Evolutionary conservation across 2,329 filamentous ascomycete genomes (phyloP).

Genomic region (Didymella exigua): DNA sequence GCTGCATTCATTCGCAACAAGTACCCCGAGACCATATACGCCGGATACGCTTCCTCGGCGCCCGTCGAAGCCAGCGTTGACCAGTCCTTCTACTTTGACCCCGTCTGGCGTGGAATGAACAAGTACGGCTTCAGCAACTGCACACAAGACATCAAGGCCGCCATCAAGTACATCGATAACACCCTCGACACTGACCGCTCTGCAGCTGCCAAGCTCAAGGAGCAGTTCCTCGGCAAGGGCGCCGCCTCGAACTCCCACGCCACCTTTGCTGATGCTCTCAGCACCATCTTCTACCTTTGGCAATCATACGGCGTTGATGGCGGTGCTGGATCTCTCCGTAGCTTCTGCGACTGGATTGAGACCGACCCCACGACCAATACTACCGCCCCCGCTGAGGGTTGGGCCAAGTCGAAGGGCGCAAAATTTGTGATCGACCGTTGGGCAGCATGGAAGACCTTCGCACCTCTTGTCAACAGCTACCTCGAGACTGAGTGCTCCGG

Average conservation of each 20-base stretch:
- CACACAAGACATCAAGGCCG: conserved; percentile 56
- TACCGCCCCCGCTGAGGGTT: conserved; percentile 49
- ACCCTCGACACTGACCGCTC: conserved; percentile 46
- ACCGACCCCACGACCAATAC: conserved; percentile 48
- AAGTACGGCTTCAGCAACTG: conserved; percentile 54
- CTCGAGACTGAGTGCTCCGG: conserved; percentile 51
- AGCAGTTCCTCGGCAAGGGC: conserved; percentile 55
- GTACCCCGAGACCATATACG: conserved; percentile 49
- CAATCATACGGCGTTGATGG: conserved; percentile 53
- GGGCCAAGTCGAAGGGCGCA: conserved; percentile 49
- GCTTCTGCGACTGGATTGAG: conserved; percentile 56
- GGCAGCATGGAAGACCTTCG: conserved; percentile 50
- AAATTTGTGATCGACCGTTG: conserved; percentile 52
- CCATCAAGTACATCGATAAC: conserved; percentile 56
- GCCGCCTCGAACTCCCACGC: conserved; percentile 55
- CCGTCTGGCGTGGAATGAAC: conserved; percentile 55
- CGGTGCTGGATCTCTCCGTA: conserved; percentile 38
- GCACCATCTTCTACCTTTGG: conserved; percentile 50
- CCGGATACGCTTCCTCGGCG: conserved; percentile 45
- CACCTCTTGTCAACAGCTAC: conserved; percentile 47
- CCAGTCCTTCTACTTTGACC: conserved; percentile 59
- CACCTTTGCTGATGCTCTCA: conserved; percentile 55
- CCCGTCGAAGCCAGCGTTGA: conserved; percentile 55
- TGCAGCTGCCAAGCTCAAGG: conserved; percentile 52
- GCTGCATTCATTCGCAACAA: conserved; percentile 48